A percentile compares a stretch with the other conserved stretches of the same genome.
Conservation (phyloP, 2,329 filamentous ascomycete species). For the Verticillium nonalfalfae region DNA sequence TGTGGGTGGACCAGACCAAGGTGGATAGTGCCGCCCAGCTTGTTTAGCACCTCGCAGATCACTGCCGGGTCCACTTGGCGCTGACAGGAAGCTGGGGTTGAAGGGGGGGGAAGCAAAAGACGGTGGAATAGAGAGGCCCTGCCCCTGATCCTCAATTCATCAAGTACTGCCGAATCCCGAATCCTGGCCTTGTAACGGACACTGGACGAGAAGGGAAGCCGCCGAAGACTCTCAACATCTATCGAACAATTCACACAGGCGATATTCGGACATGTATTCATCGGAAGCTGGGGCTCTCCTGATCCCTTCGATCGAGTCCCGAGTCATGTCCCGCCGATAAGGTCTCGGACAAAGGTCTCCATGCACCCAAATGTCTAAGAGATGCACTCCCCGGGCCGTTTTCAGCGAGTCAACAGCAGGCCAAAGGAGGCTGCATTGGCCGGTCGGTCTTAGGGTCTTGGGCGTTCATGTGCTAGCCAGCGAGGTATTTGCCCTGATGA, state of each 20-base stretch:
- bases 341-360: neutral
- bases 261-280: neutral
- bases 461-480: neutral
- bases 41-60: neutral
- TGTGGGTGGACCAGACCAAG: neutral
- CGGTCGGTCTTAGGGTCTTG: too few species aligned
- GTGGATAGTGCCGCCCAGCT: neutral
- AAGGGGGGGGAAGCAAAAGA: neutral
- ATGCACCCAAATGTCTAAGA: neutral
- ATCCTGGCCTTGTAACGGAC: neutral
- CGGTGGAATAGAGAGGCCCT: neutral
- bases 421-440: neutral
- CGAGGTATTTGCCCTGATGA: neutral
- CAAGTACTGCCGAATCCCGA: neutral
- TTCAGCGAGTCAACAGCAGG: neutral
- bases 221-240: neutral
- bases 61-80: neutral
- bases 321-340: neutral
- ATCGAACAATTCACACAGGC: too few species aligned
- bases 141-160: neutral
- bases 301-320: neutral
- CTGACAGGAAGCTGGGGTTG: neutral
- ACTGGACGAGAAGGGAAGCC: neutral
- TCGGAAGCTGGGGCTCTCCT: neutral
- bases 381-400: neutral